A percentile compares a stretch with the other conserved stretches of the same genome.
phyloP scores from a whole-genome alignment of 345 rosid species.

The Nasturtium officinale region DNA sequence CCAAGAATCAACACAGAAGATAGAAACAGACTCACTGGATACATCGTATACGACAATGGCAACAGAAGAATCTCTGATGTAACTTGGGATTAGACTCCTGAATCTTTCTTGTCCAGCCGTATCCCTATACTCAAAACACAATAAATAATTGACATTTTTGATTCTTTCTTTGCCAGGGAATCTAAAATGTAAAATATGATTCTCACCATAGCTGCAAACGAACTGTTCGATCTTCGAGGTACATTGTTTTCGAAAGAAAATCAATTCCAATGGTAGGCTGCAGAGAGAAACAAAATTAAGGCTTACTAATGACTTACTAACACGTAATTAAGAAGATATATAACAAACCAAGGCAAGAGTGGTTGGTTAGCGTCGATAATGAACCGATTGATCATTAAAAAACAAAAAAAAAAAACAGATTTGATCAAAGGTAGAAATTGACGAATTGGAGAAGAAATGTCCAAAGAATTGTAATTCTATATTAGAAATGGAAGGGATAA shows the following conservation, averaged over 20 bases:
- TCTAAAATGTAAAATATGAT: background rate
- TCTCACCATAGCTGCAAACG: slow-evolving; percentile 87
- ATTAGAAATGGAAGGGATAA: background rate
- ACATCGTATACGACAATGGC: slow-evolving; percentile 93
- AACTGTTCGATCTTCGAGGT: slow-evolving; percentile 92
- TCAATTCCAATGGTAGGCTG: slow-evolving; percentile 96
- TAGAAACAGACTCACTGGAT: slow-evolving; percentile 56
- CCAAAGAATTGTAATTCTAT: background rate
- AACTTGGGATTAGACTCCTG: slow-evolving; percentile 93
- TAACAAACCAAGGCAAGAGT: background rate
- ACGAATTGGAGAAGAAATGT: background rate
- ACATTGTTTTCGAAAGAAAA: slow-evolving; percentile 90
- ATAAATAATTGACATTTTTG: background rate
- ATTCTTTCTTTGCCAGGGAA: background rate
- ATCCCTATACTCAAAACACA: slow-evolving; percentile 54
- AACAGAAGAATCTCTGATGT: slow-evolving; percentile 94
- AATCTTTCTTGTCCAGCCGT: slow-evolving; percentile 98
- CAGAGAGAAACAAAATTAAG: slow-evolving; percentile 1
- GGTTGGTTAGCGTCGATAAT: slow-evolving; percentile 1
- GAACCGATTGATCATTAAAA: background rate
- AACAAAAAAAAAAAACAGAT: background rate
- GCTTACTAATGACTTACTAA: slow-evolving; percentile 8
- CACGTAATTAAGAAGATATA: background rate
- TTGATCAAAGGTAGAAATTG: background rate
- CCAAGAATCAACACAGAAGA: background rate